Conservation (phyloP, 345 rosid genomes). For the Punica granatum region DNA sequence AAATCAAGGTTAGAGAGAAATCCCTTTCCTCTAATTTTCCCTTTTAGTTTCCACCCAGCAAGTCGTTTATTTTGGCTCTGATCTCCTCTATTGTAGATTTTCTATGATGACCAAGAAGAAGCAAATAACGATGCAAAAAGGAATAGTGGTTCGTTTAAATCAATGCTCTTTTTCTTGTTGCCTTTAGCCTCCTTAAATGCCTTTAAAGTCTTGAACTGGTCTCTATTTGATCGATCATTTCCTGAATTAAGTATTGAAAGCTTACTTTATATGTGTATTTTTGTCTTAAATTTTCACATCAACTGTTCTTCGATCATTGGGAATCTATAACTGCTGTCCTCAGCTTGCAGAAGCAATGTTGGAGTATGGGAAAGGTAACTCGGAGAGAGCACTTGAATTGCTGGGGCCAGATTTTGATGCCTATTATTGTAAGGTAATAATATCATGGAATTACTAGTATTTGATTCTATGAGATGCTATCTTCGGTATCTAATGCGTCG, state of each 20-base stretch:
- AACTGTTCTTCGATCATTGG: not conserved
- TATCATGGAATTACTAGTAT: not conserved
- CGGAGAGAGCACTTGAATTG: conserved; percentile 40
- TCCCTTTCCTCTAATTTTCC: conserved; percentile 9
- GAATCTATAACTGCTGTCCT: not conserved
- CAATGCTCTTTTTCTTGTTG: not conserved
- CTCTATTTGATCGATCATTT: not conserved
- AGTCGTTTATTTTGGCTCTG: conserved; percentile 9
- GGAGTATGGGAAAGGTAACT: conserved; percentile 52
- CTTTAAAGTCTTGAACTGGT: not conserved
- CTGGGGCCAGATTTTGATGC: conserved; percentile 73
- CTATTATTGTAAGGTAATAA: conserved; percentile 48
- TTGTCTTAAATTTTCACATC: not conserved
- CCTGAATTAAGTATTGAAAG: not conserved
- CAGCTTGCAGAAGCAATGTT: conserved; percentile 56
- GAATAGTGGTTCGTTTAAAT: conserved; percentile 48
- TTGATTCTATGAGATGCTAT: not conserved
- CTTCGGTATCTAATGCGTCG: not conserved
- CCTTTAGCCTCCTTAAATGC: not conserved
- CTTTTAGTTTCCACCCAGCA: not conserved
- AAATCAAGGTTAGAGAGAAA: conserved; percentile 47
- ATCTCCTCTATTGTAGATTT: conserved; percentile 36
- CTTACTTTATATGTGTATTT: not conserved
- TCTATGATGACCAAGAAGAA: conserved; percentile 64
- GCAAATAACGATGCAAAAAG: conserved; percentile 63